A percentile compares a stretch with the other conserved stretches of the same genome.
Conservation (phyloP, 805 yeast species). For the Torulaspora maleeae region DNA sequence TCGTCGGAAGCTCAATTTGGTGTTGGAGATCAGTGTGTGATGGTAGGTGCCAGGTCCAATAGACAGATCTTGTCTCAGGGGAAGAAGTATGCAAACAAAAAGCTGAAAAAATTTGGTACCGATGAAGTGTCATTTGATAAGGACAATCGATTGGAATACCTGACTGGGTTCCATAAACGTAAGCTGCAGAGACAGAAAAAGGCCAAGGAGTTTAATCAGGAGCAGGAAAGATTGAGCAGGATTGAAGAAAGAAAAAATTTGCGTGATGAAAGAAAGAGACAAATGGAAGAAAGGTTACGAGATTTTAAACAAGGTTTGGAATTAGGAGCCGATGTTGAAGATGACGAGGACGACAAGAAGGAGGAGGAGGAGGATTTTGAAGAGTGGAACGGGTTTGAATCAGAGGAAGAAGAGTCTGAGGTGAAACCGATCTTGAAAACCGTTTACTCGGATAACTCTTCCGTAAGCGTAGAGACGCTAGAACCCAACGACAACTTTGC, state of each 20-base stretch:
- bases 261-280: constrained; percentile 60
- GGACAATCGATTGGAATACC: constrained; percentile 70
- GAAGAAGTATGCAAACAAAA: constrained; percentile 67
- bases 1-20: not conserved
- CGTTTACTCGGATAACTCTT: constrained; percentile 37
- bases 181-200: constrained; percentile 82
- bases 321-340: constrained; percentile 25
- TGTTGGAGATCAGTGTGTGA: not conserved
- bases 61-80: constrained; percentile 89
- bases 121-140: constrained; percentile 84
- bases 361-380: constrained; percentile 24
- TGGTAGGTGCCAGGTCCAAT: constrained; percentile 37
- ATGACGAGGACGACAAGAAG: constrained; percentile 15
- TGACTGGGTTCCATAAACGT: constrained; percentile 95
- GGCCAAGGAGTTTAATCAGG: constrained; percentile 71
- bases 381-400: constrained; percentile 40
- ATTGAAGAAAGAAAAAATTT: constrained; percentile 68
- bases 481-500: constrained; percentile 52
- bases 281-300: constrained; percentile 54
- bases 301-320: constrained; percentile 32
- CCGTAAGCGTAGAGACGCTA: constrained; percentile 47
- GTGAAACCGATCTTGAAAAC: constrained; percentile 35
- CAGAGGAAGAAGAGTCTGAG: constrained; percentile 26
- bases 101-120: constrained; percentile 60
- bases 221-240: constrained; percentile 66